Evolutionary conservation across 768 basidiomycete genomes (phyloP), one percentile per base, ranked within the genome.

Genomic region (Boletus subparvulus): DNA sequence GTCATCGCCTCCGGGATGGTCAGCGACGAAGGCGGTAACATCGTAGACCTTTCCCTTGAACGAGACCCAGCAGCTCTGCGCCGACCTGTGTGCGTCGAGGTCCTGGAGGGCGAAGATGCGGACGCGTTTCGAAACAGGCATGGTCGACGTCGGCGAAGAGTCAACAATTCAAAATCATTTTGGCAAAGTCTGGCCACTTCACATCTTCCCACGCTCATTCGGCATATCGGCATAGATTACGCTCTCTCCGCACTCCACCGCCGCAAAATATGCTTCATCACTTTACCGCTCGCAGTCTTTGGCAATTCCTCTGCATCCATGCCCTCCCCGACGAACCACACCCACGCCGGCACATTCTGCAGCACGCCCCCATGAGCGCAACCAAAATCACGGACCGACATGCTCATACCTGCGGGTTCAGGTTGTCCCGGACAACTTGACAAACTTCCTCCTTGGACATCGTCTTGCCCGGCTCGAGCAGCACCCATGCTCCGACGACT

Each of bases 1-100:
- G 69, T 98, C 95, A 71, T 98, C 96, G 4, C 95, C 94, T 61
- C 96, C 96, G 12, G 95, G 94, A 69, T 97, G 94, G 77, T 96
- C 94, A 50, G 80, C 66, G 3, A 95, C 74, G 74, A 98, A 98
- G 4, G 65, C 62, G 4, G 95, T 87, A 50, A 98, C 85, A 68
- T 99, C 87, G 78, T 95, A 98, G 24, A 99, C 92, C 67, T 86
- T 90, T 66, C 87, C 88, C 56, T 78, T 78, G 69, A 84, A 85
- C 3, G 88, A 80, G 48, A 98, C 77, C 92, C 93, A 98, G 70
- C 92, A 94, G 62, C 84, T 90, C 2, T 73, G 62, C 1, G 77
- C 50, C 6, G 80, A 76, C 46, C 74, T 79, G 77, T 95, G 92
- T 32, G 68, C 66, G 3, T 77, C 80, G 47, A 95, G 82, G 72